Evolutionary conservation across 305 asterid species (phyloP), one percentile per base, ranked within the genome.

Genomic region (Lippia alba): DNA sequence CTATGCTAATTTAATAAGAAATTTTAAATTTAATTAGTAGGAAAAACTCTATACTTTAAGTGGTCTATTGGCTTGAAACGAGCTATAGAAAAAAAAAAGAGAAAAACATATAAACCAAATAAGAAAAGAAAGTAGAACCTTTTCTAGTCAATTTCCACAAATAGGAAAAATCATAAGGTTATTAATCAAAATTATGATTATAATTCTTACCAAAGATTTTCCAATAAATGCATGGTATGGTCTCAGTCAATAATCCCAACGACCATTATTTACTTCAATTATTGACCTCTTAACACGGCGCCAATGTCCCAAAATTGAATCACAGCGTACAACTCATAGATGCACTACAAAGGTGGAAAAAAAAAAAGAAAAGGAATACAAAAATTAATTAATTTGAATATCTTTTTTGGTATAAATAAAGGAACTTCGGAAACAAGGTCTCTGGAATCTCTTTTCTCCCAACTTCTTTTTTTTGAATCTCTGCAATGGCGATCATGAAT

Each of bases 401-500:
- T 49, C 8, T 49, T 49, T 14, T n/a, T 14, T 49, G 30, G n/a
- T 49, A 49, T 49, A 4, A 49, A 44, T 44, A 7, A 44, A 44
- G 8, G 41, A 12, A 12, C 36, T 63, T 14, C 8, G 6, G 1
- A 48, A 45, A 30, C 69, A 55, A 64, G 61, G 64, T 71, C 60
- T 71, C 74, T 33, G n/a, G 76, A 69, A 55, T 77, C 78, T 75
- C 76, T 77, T 72, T 8, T 7, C 16, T 8, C 19, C 54, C 2
- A 36, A 20, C 69, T 12, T 67, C 62, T 51, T 16, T 24, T 16
- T 24, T 79, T 79, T 75, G 87, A 82, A 83, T 76, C 86, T 72
- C 56, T 48, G 80, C 80, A 76, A 89, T 91, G 96, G 94, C 89
- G 70, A 67, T 89, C 81, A 1, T 85, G 12, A 85, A 95, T 6